A percentile compares a stretch with the other conserved stretches of the same genome.
Conservation (phyloP, 306 rosid genomes). For the Senna siamea region DNA sequence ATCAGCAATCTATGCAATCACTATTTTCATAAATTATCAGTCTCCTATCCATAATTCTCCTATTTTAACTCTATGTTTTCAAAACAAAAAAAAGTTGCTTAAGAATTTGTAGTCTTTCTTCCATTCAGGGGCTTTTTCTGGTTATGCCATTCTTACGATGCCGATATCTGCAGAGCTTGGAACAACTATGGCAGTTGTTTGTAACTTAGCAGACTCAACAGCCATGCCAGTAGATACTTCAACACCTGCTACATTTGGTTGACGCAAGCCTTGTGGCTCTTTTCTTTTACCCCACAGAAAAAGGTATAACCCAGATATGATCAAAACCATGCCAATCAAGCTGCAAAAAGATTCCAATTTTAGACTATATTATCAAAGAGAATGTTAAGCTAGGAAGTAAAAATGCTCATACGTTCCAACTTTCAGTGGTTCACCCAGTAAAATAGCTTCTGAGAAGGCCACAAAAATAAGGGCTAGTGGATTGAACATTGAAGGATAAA, state of each 20-base stretch:
- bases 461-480: slow-evolving; percentile 70
- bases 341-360: slow-evolving; percentile 37
- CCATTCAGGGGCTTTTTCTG: neutral
- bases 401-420: slow-evolving; percentile 56
- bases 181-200: slow-evolving; percentile 34
- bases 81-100: too few species aligned
- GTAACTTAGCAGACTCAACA: slow-evolving; percentile 18
- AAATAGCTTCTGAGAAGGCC: slow-evolving; percentile 55
- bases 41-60: too few species aligned
- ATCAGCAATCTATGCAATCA: too few species aligned
- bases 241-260: slow-evolving; percentile 22
- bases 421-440: slow-evolving; percentile 55
- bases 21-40: too few species aligned
- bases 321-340: slow-evolving; percentile 58
- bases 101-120: neutral
- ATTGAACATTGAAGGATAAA: slow-evolving; percentile 76
- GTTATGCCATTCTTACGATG: neutral
- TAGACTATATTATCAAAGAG: neutral
- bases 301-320: slow-evolving; percentile 60
- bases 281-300: slow-evolving; percentile 65
- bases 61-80: too few species aligned
- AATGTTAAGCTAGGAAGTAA: neutral
- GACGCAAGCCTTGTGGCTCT: slow-evolving; percentile 26
- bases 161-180: slow-evolving; percentile 41
- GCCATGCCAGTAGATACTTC: slow-evolving; percentile 27